These are phyloP conservation scores for Gentiana macrophylla DNA, from an alignment of 257 asterid genomes.

Conservation along the genomic window DNA sequence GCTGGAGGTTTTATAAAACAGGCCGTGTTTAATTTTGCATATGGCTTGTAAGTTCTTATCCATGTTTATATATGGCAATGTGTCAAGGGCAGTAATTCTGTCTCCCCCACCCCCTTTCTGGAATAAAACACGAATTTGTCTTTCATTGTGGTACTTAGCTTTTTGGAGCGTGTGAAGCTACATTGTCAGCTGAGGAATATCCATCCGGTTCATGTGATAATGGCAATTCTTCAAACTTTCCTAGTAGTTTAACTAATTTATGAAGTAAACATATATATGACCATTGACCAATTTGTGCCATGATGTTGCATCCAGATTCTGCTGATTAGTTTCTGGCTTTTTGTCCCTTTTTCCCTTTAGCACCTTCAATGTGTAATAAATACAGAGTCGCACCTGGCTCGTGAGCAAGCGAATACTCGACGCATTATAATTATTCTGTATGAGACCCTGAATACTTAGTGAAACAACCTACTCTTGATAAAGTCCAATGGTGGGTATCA, in stretches of 20 bases:
- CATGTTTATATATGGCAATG: background rate
- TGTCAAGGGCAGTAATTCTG: no score
- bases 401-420: no score
- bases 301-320: no score
- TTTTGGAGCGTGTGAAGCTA: background rate
- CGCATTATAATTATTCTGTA: no score
- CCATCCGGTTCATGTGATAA: background rate
- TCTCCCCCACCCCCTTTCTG: no score
- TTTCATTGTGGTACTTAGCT: background rate
- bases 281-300: no score
- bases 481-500: no score
- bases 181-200: background rate
- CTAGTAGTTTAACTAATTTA: background rate
- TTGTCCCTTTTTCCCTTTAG: background rate
- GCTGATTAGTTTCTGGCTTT: background rate
- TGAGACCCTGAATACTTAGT: no score
- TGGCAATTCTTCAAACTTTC: no score
- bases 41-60: constrained; percentile 52
- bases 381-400: background rate
- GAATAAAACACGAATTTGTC: no score
- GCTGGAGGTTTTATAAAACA: constrained; percentile 65
- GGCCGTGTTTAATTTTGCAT: constrained; percentile 63
- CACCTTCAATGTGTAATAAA: background rate
- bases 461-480: no score
- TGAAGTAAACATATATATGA: background rate